These are phyloP conservation scores for Eruca vesicaria DNA, from an alignment of 441 rosid species.

Conservation along the genomic window DNA sequence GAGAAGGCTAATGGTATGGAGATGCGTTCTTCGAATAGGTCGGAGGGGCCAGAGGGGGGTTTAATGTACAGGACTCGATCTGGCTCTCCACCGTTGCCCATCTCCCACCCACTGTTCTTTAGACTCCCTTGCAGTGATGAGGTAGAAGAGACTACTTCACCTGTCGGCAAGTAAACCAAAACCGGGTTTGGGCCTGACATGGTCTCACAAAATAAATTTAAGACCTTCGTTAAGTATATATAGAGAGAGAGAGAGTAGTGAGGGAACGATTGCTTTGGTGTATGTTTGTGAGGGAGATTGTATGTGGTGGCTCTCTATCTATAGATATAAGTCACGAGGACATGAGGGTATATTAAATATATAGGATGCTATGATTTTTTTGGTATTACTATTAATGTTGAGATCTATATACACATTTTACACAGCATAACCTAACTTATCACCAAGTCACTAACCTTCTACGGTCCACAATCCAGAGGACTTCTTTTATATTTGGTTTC, in stretches of 20 bases:
- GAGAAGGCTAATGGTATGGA: slow-evolving; percentile 51
- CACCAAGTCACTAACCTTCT: too few relatives aligned
- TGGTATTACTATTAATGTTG: too few relatives aligned
- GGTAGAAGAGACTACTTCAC: slow-evolving; percentile 63
- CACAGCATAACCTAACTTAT: too few relatives aligned
- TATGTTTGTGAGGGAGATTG: background rate
- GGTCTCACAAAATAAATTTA: background rate
- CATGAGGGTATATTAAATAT: background rate
- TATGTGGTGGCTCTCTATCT: slow-evolving; percentile 18
- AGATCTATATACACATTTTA: too few relatives aligned
- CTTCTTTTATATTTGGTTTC: too few relatives aligned
- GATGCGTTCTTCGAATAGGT: slow-evolving; percentile 42
- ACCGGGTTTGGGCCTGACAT: slow-evolving; percentile 74
- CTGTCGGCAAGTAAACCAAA: slow-evolving; percentile 70
- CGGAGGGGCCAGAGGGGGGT: slow-evolving; percentile 65
- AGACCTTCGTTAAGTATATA: background rate
- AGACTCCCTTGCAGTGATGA: slow-evolving; percentile 58
- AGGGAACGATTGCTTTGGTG: slow-evolving; percentile 11
- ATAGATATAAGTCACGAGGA: background rate
- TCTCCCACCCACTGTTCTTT: slow-evolving; percentile 78
- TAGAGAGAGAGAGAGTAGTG: background rate
- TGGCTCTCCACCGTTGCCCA: slow-evolving; percentile 60
- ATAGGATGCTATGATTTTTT: too few relatives aligned
- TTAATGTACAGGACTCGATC: slow-evolving; percentile 78
- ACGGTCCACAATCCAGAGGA: too few relatives aligned